A percentile compares a stretch with the other conserved stretches of the same genome.
Evolutionary conservation across 192 early-diverging fungal genomes (phyloP).

Genomic region (Podila horticola): DNA sequence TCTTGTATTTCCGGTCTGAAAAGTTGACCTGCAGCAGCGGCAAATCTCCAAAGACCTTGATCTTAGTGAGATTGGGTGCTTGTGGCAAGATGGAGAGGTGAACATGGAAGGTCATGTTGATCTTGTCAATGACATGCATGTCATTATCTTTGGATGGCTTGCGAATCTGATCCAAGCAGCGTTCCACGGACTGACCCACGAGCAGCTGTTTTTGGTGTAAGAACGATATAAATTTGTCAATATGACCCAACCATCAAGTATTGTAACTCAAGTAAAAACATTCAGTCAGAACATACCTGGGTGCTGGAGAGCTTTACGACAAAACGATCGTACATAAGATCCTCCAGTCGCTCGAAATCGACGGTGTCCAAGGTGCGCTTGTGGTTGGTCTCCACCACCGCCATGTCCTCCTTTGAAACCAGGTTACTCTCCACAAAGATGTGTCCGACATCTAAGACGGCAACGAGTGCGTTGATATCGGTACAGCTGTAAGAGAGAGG

Average conservation of each 20-base stretch:
- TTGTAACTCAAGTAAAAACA: not conserved
- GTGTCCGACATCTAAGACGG: conserved; percentile 93
- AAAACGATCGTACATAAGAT: conserved; percentile 93
- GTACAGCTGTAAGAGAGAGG: conserved; percentile 54
- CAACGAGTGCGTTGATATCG: conserved; percentile 67
- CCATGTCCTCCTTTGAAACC: conserved; percentile 72
- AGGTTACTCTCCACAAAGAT: conserved; percentile 89
- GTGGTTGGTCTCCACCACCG: conserved; percentile 75
- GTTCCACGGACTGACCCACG: conserved; percentile 78
- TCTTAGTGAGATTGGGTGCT: conserved; percentile 75
- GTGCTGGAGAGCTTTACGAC: conserved; percentile 81
- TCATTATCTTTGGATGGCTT: conserved; percentile 62
- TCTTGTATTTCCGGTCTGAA: conserved; percentile 93
- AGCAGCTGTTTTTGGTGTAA: conserved; percentile 55
- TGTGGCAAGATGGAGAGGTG: conserved; percentile 89
- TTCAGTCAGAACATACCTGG: conserved; percentile 64
- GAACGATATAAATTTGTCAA: conserved; percentile 3
- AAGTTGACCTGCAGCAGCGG: conserved; percentile 89
- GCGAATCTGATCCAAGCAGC: conserved; percentile 75
- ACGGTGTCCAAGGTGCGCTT: conserved; percentile 64
- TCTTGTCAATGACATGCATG: conserved; percentile 88
- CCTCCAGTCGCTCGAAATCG: conserved; percentile 79
- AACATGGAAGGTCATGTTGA: conserved; percentile 84
- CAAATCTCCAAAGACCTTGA: conserved; percentile 82
- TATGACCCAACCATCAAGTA: not conserved